Percentiles rank a stretch among this genome's conserved stretches.
Conservation (phyloP, 1,139 yeast species). For the Candida dubliniensis region DNA sequence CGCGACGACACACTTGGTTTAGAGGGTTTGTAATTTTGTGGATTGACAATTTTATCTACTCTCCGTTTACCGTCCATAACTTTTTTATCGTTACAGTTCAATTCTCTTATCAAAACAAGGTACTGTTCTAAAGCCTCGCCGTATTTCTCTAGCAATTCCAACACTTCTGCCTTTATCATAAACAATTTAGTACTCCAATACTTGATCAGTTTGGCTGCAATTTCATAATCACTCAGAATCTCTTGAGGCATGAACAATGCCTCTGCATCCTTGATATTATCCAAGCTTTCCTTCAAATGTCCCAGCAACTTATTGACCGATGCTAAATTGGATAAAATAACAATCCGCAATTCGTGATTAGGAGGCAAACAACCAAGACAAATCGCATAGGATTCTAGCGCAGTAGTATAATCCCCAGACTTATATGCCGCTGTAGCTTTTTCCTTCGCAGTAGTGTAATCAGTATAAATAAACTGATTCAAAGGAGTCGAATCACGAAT, state of each 20-base stretch:
- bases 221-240: slow-evolving; percentile 21
- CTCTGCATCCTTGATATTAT: slow-evolving; percentile 59
- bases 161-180: slow-evolving; percentile 75
- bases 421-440: slow-evolving; percentile 65
- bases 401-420: slow-evolving; percentile 78
- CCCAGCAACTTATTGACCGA: slow-evolving; percentile 72
- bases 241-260: slow-evolving; percentile 43
- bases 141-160: slow-evolving; percentile 75
- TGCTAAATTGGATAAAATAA: slow-evolving; percentile 77
- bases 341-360: slow-evolving; percentile 64
- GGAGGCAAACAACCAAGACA: slow-evolving; percentile 65
- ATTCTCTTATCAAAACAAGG: slow-evolving; percentile 56
- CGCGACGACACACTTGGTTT: slow-evolving; percentile 16
- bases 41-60: slow-evolving; percentile 65
- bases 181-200: slow-evolving; percentile 75
- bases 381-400: slow-evolving; percentile 59
- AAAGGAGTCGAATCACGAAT: slow-evolving; percentile 21
- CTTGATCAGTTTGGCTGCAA: slow-evolving; percentile 57
- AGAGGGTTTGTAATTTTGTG: slow-evolving; percentile 26
- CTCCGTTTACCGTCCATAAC: slow-evolving; percentile 82
- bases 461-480: slow-evolving; percentile 47
- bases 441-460: slow-evolving; percentile 56
- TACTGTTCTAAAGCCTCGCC: slow-evolving; percentile 63
- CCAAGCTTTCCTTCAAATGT: slow-evolving; percentile 62
- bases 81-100: slow-evolving; percentile 63